phyloP scores from a whole-genome alignment of 2,329 filamentous ascomycete genomes.

The Verruconis gallopava region DNA sequence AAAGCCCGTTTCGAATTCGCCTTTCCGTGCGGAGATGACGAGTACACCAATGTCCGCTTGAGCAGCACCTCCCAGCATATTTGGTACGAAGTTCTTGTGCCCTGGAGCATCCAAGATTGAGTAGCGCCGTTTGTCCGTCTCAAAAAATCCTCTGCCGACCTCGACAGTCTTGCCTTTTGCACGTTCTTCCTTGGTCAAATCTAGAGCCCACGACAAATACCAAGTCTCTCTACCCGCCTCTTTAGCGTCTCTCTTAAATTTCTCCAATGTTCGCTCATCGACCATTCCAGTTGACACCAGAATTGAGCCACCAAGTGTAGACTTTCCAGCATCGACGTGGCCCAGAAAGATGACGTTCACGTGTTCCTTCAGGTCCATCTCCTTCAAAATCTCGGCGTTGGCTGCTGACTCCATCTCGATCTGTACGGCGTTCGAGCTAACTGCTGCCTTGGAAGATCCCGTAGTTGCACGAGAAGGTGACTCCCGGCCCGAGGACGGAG shows the following conservation, averaged over 20 bases:
- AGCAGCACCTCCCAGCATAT: conserved; percentile 89
- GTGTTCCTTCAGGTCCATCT: conserved; percentile 76
- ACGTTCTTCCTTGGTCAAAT: conserved; percentile 92
- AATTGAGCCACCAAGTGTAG: conserved; percentile 85
- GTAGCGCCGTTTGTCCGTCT: conserved; percentile 92
- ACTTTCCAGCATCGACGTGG: conserved; percentile 97
- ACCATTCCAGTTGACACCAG: conserved; percentile 95
- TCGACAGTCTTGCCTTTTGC: conserved; percentile 97
- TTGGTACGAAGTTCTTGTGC: conserved; percentile 95
- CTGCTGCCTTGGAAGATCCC: conserved; percentile 47
- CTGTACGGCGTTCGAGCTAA: conserved; percentile 57
- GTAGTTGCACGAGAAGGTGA: conserved; percentile 59
- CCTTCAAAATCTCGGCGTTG: conserved; percentile 64
- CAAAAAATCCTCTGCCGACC: conserved; percentile 77
- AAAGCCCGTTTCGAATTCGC: conserved; percentile 97
- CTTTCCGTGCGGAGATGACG: conserved; percentile 92
- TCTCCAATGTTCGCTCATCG: conserved; percentile 96
- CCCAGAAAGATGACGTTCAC: conserved; percentile 97
- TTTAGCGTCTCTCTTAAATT: conserved; percentile 94
- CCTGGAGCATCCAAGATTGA: conserved; percentile 93
- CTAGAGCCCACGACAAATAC: conserved; percentile 97
- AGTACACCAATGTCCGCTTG: conserved; percentile 59
- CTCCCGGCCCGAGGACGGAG: conserved; percentile 70
- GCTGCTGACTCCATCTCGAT: conserved; percentile 39
- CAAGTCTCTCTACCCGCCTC: conserved; percentile 93